Percentiles rank a stretch among this genome's conserved stretches.
These are phyloP conservation scores for Penicillium egyptiacum DNA, from an alignment of 495 filamentous ascomycete species.

Conservation along the genomic window DNA sequence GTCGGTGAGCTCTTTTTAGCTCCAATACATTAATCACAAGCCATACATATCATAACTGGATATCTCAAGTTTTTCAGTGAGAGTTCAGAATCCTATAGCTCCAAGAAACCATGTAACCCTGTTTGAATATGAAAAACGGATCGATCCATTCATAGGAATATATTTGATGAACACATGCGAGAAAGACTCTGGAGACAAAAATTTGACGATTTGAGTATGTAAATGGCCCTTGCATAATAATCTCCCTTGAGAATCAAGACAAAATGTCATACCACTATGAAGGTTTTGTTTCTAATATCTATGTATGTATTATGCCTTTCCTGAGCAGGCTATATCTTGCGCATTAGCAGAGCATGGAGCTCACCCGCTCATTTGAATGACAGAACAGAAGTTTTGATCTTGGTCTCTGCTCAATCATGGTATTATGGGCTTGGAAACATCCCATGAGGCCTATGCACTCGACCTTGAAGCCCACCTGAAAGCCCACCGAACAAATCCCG, in stretches of 20 bases:
- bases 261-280: neutral
- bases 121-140: too few species aligned
- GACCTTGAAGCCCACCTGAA: neutral
- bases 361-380: neutral
- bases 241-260: neutral
- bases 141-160: too few species aligned
- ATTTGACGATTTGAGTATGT: neutral
- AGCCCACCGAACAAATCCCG: neutral
- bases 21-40: too few species aligned
- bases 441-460: neutral
- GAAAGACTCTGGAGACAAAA: neutral
- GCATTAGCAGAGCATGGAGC: neutral
- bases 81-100: too few species aligned
- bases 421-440: neutral
- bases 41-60: too few species aligned
- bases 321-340: neutral
- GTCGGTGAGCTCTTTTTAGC: too few species aligned
- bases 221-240: neutral
- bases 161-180: too few species aligned
- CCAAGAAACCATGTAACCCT: too few species aligned
- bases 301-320: neutral
- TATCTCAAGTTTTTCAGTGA: too few species aligned
- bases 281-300: neutral
- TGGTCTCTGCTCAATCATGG: neutral
- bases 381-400: neutral